Conservation (phyloP, 345 rosid species). For the Limnanthes douglasii region DNA sequence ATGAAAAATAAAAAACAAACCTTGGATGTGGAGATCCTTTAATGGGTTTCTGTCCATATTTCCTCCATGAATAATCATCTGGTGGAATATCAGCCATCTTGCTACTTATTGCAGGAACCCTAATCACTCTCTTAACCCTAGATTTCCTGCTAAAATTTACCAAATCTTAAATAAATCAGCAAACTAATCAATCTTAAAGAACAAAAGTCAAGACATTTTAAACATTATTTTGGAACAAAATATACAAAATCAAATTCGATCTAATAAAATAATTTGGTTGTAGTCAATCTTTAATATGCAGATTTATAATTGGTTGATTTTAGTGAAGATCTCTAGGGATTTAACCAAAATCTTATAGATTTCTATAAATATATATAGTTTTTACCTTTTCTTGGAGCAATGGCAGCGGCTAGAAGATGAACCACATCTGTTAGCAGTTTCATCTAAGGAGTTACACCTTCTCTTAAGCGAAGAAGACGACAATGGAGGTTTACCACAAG, state of each 20-base stretch:
- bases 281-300: too few species aligned
- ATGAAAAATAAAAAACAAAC: constrained; percentile 14
- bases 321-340: too few species aligned
- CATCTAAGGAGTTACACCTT: constrained; percentile 60
- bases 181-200: neutral
- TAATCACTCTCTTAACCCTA: constrained; percentile 45
- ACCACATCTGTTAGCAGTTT: constrained; percentile 37
- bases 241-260: too few species aligned
- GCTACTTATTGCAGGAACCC: constrained; percentile 70
- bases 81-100: constrained; percentile 92
- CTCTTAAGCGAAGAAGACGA: constrained; percentile 47
- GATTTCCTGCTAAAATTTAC: constrained; percentile 35
- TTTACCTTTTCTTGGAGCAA: constrained; percentile 87
- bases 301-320: too few species aligned
- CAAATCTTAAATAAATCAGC: neutral
- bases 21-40: constrained; percentile 99
- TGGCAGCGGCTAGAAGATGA: constrained; percentile 74
- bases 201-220: neutral
- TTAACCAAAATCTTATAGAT: neutral
- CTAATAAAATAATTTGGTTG: too few species aligned
- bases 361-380: neutral
- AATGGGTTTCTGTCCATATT: constrained; percentile 94
- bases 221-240: neutral
- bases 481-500: constrained; percentile 57
- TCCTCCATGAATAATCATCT: constrained; percentile 89